Evolutionary conservation across 2,329 filamentous ascomycete species (phyloP).

Genomic region (Aspergillus sp.): DNA sequence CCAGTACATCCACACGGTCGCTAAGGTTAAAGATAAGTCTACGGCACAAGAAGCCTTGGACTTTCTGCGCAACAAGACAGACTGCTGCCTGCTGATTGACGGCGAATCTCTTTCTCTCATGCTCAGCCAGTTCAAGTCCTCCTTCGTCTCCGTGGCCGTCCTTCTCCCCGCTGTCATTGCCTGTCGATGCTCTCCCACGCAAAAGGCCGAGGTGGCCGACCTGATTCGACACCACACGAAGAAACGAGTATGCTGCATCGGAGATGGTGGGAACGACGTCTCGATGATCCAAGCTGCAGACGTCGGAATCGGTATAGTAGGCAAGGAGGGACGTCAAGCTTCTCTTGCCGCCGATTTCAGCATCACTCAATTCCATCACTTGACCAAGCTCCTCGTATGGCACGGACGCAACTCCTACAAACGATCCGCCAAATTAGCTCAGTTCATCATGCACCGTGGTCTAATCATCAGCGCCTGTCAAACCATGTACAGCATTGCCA

Average conservation of each 20-base stretch:
- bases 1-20: slow-evolving; percentile 92
- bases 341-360: slow-evolving; percentile 94
- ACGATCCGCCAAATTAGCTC: slow-evolving; percentile 87
- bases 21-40: slow-evolving; percentile 78
- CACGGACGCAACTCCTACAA: slow-evolving; percentile 98
- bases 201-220: slow-evolving; percentile 90
- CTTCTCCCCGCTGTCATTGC: slow-evolving; percentile 88
- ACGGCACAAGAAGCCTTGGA: slow-evolving; percentile 84
- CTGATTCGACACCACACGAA: slow-evolving; percentile 89
- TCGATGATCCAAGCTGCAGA: slow-evolving; percentile 99
- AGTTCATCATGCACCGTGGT: slow-evolving; percentile 97
- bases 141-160: slow-evolving; percentile 87
- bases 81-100: slow-evolving; percentile 89
- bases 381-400: slow-evolving; percentile 98
- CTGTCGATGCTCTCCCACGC: slow-evolving; percentile 92
- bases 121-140: slow-evolving; percentile 73
- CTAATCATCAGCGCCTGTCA: slow-evolving; percentile 94
- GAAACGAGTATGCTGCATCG: slow-evolving; percentile 95
- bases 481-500: slow-evolving; percentile 94
- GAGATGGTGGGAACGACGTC: slow-evolving; percentile 96
- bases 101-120: slow-evolving; percentile 85
- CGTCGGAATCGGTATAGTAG: slow-evolving; percentile 95
- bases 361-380: slow-evolving; percentile 89
- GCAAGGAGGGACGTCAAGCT: slow-evolving; percentile 94
- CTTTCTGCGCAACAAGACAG: slow-evolving; percentile 77